Percentiles rank a stretch among this genome's conserved stretches.
Evolutionary conservation across 2,329 filamentous ascomycete genomes (phyloP).

Genomic region (Xylariaceae sp.): DNA sequence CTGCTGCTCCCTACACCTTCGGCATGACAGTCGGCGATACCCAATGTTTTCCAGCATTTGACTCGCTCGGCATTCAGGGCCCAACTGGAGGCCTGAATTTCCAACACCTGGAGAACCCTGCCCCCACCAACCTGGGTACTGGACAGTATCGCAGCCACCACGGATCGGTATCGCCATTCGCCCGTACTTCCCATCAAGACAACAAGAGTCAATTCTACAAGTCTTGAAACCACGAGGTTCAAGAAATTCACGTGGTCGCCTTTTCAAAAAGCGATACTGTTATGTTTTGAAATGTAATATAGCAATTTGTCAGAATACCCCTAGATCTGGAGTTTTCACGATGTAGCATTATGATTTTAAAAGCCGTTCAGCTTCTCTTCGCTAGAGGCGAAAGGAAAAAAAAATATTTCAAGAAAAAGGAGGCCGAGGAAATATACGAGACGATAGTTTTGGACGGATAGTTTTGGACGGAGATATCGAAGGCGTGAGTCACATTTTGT

Average conservation of each 20-base stretch:
- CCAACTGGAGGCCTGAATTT: conserved; percentile 30
- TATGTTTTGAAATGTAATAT: conserved; percentile 16
- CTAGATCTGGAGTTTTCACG: conserved; percentile 8
- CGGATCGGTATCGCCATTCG: conserved; percentile 40
- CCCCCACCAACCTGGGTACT: conserved; percentile 27
- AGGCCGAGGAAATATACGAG: too few species aligned
- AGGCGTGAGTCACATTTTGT: too few species aligned
- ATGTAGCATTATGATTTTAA: background rate
- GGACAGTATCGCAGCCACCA: conserved; percentile 35
- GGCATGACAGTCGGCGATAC: conserved; percentile 27
- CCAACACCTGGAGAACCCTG: conserved; percentile 30
- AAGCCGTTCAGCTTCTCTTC: background rate
- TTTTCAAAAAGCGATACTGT: background rate
- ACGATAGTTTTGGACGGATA: too few species aligned
- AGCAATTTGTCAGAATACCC: conserved; percentile 21
- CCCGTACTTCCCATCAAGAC: conserved; percentile 37
- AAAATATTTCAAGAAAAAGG: background rate
- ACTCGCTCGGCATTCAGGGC: conserved; percentile 37
- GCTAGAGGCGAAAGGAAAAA: background rate
- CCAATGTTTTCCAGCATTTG: conserved; percentile 35
- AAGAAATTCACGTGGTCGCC: background rate
- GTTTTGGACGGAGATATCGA: too few species aligned
- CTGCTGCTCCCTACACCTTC: conserved; percentile 28
- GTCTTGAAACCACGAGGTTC: conserved; percentile 10
- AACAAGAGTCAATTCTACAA: conserved; percentile 34